These are phyloP conservation scores for Amaranthus hypochondriacus DNA, from an alignment of 148 eudicot species.

Conservation along the genomic window DNA sequence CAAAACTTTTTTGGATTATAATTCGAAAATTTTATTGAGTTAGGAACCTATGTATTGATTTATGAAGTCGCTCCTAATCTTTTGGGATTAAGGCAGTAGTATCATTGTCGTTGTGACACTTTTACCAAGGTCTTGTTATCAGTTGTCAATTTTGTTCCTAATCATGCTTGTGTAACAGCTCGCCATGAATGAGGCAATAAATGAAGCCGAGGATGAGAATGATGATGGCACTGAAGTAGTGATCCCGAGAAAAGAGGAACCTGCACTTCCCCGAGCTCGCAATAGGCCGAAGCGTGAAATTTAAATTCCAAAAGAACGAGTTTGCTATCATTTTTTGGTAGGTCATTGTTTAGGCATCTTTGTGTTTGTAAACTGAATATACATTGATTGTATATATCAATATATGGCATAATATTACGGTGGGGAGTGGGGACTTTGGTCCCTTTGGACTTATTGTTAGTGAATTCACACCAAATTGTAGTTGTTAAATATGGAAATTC, in stretches of 20 bases:
- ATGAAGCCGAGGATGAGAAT: constrained; percentile 50
- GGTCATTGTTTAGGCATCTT: constrained; percentile 7
- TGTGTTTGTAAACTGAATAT: constrained; percentile 2
- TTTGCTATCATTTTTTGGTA: constrained; percentile 2
- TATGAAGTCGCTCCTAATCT: no score
- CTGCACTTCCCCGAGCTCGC: constrained; percentile 47
- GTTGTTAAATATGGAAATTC: no score
- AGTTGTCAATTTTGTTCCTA: neutral
- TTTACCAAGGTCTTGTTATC: neutral
- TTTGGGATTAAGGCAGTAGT: no score
- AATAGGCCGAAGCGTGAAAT: constrained; percentile 79
- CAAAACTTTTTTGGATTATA: neutral
- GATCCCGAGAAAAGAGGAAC: constrained; percentile 39
- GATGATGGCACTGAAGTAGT: constrained; percentile 29
- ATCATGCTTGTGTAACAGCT: constrained; percentile 34
- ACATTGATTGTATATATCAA: constrained; percentile 16
- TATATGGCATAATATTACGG: constrained; percentile 2
- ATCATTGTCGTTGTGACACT: no score
- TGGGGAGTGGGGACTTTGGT: neutral
- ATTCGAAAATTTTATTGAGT: neutral
- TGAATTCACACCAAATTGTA: no score
- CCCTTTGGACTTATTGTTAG: no score
- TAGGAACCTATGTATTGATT: neutral
- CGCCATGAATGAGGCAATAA: constrained; percentile 57
- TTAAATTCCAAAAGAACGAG: constrained; percentile 18